Evolutionary conservation across 2,329 filamentous ascomycete genomes (phyloP).

Genomic region (Fragosphaeria purpurea): DNA sequence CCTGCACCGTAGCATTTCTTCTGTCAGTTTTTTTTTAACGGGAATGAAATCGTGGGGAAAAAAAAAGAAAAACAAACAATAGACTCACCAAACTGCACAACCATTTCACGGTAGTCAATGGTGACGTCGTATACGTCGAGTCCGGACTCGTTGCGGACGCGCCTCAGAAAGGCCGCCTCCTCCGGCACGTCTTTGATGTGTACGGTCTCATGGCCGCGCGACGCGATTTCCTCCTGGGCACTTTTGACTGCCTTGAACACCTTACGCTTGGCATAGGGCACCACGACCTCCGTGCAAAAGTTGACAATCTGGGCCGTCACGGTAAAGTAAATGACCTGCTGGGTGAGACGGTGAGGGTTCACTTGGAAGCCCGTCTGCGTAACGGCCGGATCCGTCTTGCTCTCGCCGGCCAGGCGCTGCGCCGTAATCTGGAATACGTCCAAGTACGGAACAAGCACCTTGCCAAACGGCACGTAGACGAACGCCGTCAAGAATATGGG

Average conservation of each 20-base stretch:
- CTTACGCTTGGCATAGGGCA: slow-evolving; percentile 75
- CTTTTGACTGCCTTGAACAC: slow-evolving; percentile 71
- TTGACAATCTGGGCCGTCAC: slow-evolving; percentile 89
- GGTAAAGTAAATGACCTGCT: slow-evolving; percentile 93
- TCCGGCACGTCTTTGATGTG: slow-evolving; percentile 58
- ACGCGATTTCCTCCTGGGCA: slow-evolving; percentile 49
- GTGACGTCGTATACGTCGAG: slow-evolving; percentile 83
- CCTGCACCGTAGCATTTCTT: slow-evolving; percentile 21
- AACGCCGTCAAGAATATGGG: slow-evolving; percentile 69
- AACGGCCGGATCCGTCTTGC: slow-evolving; percentile 41
- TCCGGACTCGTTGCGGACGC: slow-evolving; percentile 74
- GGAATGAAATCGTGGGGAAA: too few relatives aligned
- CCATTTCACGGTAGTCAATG: slow-evolving; percentile 86
- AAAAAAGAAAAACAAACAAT: too few relatives aligned
- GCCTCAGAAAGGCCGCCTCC: slow-evolving; percentile 68
- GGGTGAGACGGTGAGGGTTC: slow-evolving; percentile 71
- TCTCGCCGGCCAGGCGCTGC: slow-evolving; percentile 62
- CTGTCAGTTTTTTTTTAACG: too few relatives aligned
- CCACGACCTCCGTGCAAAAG: slow-evolving; percentile 71
- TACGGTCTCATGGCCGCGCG: slow-evolving; percentile 31
- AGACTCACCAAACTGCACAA: slow-evolving; percentile 54
- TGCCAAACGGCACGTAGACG: slow-evolving; percentile 75
- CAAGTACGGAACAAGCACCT: slow-evolving; percentile 73
- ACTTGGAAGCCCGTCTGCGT: slow-evolving; percentile 53
- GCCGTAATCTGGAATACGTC: slow-evolving; percentile 70